Conservation (phyloP, 805 yeast genomes). For the Pichia deserticola region DNA sequence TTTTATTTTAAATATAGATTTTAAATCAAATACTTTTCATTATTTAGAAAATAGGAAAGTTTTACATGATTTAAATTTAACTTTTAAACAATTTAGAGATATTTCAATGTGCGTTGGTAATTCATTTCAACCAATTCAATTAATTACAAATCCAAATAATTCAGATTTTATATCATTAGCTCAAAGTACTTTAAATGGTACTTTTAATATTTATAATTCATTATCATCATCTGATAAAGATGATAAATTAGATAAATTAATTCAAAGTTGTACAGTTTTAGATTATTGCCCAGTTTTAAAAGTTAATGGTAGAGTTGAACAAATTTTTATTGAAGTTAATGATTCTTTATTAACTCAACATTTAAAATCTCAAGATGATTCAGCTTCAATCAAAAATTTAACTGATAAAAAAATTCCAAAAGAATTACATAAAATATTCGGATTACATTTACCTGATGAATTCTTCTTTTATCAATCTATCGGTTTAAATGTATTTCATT, state of each 20-base stretch:
- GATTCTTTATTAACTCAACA: conserved; percentile 14
- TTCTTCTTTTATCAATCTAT: conserved; percentile 71
- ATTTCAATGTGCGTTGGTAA: conserved; percentile 75
- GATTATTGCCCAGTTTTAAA: conserved; percentile 70
- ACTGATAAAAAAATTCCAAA: conserved; percentile 46
- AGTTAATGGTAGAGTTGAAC: conserved; percentile 59
- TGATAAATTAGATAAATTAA: conserved; percentile 40
- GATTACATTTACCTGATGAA: conserved; percentile 83
- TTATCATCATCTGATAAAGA: conserved; percentile 25
- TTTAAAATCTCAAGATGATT: conserved; percentile 6
- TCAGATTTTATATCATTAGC: neutral
- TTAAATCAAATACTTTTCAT: conserved; percentile 55
- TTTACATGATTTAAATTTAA: conserved; percentile 50
- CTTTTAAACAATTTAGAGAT: conserved; percentile 66
- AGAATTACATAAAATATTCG: conserved; percentile 74
- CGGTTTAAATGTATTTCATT: conserved; percentile 60
- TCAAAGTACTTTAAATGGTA: neutral
- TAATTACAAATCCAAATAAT: conserved; percentile 28
- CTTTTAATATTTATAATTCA: neutral
- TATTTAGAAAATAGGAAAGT: conserved; percentile 54
- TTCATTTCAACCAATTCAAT: conserved; percentile 57
- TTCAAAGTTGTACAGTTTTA: conserved; percentile 61
- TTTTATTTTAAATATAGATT: conserved; percentile 66
- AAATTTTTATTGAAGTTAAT: conserved; percentile 28
- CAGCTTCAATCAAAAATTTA: conserved; percentile 10